Base-by-base conservation (phyloP, 2,329 filamentous ascomycete genomes). In the Fusarium temperatum region DNA sequence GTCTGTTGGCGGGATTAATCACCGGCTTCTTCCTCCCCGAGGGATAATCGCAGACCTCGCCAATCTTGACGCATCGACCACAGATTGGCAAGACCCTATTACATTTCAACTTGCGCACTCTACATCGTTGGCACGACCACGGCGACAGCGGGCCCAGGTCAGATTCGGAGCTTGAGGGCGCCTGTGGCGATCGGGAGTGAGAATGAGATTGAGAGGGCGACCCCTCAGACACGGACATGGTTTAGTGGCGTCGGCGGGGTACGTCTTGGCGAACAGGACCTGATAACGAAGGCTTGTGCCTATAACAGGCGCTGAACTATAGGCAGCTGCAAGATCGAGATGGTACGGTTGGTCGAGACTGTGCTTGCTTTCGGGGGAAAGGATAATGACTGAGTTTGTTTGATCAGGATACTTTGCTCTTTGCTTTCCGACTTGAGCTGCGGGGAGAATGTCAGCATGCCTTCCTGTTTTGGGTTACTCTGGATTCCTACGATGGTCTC, bases 91-190 rank as follows among this genome's bases (percentile, higher is more conserved):
- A 30, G 0, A 32, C 15, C 13, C 60, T 63, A 26, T 74, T 63
- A 28, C 71, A 74, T 54, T 60, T 74, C n/a, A 70, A 39, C 22
- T 74, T 74, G 20, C 71, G 45, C 5, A 39, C n/a, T 26, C 60
- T 74, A 5, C 71, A 74, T 45, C 63, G 18, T 8, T 67, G 70
- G 4, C 71, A 74, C 1, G 71, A 74, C 36, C 69, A 63, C 0
- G 70, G 47, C 7, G 71, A 73, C 4, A 73, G 61, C 5, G 17
- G 15, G 4, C 66, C 58, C 5, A 56, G 17, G 14, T 67, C 71
- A 0, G 71, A 63, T 20, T 74, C 70, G 3, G 66, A 60, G 45
- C 62, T 42, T 38, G 70, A 73, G 15, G 71, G 71, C 20, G 24
- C 50, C 6, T 68, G 50, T 22, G 70, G 60, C 6, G 66, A 73